Evolutionary conservation across 495 filamentous ascomycete genomes (phyloP).

Genomic region (Opeltia flavorubescens): DNA sequence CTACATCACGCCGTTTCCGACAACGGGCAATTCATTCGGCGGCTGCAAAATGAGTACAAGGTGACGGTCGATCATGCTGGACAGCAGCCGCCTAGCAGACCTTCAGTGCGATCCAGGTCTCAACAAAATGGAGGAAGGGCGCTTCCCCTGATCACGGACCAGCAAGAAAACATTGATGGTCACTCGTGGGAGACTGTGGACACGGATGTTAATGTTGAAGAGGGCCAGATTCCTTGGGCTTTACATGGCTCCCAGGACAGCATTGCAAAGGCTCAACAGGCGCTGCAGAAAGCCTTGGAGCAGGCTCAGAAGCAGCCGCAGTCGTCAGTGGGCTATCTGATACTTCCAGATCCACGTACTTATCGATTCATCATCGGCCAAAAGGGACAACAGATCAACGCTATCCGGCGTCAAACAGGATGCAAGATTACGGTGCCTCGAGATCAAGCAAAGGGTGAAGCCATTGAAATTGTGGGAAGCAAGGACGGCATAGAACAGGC

Average conservation of each 20-base stretch:
- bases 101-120: slow-evolving; percentile 27
- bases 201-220: slow-evolving; percentile 33
- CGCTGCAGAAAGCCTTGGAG: slow-evolving; percentile 54
- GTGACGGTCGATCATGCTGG: slow-evolving; percentile 86
- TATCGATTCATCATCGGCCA: slow-evolving; percentile 85
- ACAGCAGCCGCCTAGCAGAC: slow-evolving; percentile 54
- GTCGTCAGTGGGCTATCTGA: slow-evolving; percentile 62
- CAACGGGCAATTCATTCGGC: slow-evolving; percentile 85
- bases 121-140: slow-evolving; percentile 35
- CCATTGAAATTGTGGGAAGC: slow-evolving; percentile 75
- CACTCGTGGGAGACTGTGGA: slow-evolving; percentile 75
- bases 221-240: slow-evolving; percentile 82
- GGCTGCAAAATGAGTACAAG: slow-evolving; percentile 61
- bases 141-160: slow-evolving; percentile 83
- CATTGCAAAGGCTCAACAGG: slow-evolving; percentile 60
- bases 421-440: slow-evolving; percentile 86
- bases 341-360: slow-evolving; percentile 75
- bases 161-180: slow-evolving; percentile 42
- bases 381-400: slow-evolving; percentile 79
- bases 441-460: slow-evolving; percentile 60
- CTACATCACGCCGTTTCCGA: slow-evolving; percentile 76
- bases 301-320: slow-evolving; percentile 47
- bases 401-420: slow-evolving; percentile 79
- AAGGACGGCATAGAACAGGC: slow-evolving; percentile 75
- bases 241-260: slow-evolving; percentile 64